phyloP scores from a whole-genome alignment of 139 green algal species.

The Haematococcus lacustris region DNA sequence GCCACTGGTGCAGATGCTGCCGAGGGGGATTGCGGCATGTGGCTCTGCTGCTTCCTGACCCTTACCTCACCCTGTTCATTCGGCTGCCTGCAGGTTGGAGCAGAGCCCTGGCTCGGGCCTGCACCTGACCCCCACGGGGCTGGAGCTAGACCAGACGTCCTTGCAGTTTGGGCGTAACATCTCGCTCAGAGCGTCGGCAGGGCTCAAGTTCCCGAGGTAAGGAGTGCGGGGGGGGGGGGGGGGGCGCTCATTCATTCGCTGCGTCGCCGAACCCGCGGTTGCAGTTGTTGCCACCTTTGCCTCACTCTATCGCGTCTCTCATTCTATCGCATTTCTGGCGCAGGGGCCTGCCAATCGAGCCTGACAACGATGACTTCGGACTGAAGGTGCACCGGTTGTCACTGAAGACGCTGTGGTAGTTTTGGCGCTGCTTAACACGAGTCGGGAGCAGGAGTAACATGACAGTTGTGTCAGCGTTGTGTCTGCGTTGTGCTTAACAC shows the following conservation, averaged over 20 bases:
- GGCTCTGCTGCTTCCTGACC: too few relatives aligned
- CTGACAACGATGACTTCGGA: constrained; percentile 30
- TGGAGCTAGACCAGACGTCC: constrained; percentile 53
- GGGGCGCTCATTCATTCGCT: too few relatives aligned
- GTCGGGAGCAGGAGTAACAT: too few relatives aligned
- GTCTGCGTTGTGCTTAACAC: too few relatives aligned
- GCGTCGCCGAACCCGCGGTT: too few relatives aligned
- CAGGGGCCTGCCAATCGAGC: constrained; percentile 33
- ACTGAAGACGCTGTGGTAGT: constrained; percentile 14
- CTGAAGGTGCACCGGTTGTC: constrained; percentile 18
- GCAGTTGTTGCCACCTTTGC: too few relatives aligned
- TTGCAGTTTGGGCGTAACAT: constrained; percentile 23
- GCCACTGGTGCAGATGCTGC: too few relatives aligned
- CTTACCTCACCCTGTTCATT: too few relatives aligned
- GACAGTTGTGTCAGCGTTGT: too few relatives aligned
- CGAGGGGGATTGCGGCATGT: too few relatives aligned
- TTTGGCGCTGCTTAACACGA: too few relatives aligned
- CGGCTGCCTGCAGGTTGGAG: constrained; percentile 37
- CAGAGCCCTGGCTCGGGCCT: constrained; percentile 37
- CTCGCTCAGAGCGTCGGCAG: constrained; percentile 23
- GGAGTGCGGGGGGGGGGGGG: too few relatives aligned
- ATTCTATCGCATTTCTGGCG: background rate
- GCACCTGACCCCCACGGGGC: constrained; percentile 41
- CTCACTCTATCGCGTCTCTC: background rate
- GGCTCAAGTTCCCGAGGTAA: constrained; percentile 38